Percentiles rank a stretch among this genome's conserved stretches.
Conservation (phyloP, 2,329 filamentous ascomycete genomes). For the Cordyceps fumosorosea region DNA sequence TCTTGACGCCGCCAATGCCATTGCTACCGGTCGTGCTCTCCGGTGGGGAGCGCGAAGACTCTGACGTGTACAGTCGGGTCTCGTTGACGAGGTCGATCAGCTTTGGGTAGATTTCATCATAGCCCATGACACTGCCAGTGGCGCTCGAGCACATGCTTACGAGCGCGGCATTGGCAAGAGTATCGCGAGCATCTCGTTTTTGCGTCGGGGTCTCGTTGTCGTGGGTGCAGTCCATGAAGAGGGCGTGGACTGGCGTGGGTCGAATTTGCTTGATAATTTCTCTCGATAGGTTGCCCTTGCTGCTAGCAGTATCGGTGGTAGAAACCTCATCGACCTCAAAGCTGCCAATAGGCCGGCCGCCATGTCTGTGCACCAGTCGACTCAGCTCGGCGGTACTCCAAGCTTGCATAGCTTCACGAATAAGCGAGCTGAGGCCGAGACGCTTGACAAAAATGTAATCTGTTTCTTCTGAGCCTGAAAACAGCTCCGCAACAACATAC, state of each 20-base stretch:
- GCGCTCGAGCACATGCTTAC: slow-evolving; percentile 95
- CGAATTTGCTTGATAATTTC: slow-evolving; percentile 77
- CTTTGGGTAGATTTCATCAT: slow-evolving; percentile 91
- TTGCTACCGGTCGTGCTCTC: slow-evolving; percentile 62
- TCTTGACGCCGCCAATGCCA: slow-evolving; percentile 87
- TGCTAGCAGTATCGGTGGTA: slow-evolving; percentile 39
- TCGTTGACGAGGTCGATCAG: slow-evolving; percentile 92
- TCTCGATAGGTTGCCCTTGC: slow-evolving; percentile 33
- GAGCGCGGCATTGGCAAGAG: slow-evolving; percentile 85
- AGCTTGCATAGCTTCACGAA: slow-evolving; percentile 96
- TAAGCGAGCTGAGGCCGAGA: slow-evolving; percentile 82
- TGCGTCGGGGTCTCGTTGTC: slow-evolving; percentile 96
- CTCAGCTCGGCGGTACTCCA: slow-evolving; percentile 94
- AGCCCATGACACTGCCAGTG: slow-evolving; percentile 94
- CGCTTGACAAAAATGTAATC: slow-evolving; percentile 95
- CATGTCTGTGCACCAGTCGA: slow-evolving; percentile 86
- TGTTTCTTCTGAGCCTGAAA: slow-evolving; percentile 90
- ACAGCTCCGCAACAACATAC: slow-evolving; percentile 90
- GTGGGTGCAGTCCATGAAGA: slow-evolving; percentile 99
- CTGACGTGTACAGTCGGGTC: slow-evolving; percentile 73
- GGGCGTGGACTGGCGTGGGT: slow-evolving; percentile 79
- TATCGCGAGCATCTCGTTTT: slow-evolving; percentile 90
- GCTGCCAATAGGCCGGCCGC: slow-evolving; percentile 89
- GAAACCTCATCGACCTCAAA: slow-evolving; percentile 89
- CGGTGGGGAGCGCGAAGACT: slow-evolving; percentile 55